A percentile compares a stretch with the other conserved stretches of the same genome.
Evolutionary conservation across 2,329 filamentous ascomycete genomes (phyloP).

Genomic region (Chaetoscypha palmicola): DNA sequence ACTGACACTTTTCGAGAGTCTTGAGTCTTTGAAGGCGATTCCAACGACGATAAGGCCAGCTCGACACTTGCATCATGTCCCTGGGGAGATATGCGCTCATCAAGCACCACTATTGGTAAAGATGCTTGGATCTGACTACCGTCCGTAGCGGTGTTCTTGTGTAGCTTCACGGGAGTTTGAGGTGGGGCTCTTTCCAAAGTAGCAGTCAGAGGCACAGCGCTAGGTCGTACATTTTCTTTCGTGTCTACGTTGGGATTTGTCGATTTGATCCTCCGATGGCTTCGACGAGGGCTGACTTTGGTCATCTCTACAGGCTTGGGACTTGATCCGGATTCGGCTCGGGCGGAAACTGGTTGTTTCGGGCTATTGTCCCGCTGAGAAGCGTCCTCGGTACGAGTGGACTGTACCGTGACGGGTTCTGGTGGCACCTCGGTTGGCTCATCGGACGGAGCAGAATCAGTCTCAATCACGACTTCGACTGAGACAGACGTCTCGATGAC

Average conservation of each 20-base stretch:
- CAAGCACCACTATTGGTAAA: conserved; percentile 18
- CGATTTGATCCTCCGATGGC: conserved; percentile 14
- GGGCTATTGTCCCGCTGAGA: background rate
- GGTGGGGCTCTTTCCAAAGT: background rate
- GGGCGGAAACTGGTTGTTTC: background rate
- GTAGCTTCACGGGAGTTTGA: conserved; percentile 5
- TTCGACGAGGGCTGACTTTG: conserved; percentile 14
- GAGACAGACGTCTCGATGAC: too few species aligned
- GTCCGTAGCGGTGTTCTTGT: conserved; percentile 2
- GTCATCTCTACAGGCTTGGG: background rate
- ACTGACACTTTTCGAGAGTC: conserved; percentile 16
- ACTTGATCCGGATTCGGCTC: conserved; percentile 3
- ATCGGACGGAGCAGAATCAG: too few species aligned
- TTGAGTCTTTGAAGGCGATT: conserved; percentile 23
- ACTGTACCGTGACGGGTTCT: too few species aligned
- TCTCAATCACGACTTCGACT: too few species aligned
- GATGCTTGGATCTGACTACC: conserved; percentile 11
- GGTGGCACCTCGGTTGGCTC: too few species aligned
- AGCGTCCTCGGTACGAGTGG: too few species aligned
- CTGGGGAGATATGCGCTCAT: conserved; percentile 18
- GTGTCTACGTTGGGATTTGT: conserved; percentile 7
- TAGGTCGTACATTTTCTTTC: conserved; percentile 11
- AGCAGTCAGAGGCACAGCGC: background rate
- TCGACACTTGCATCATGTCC: conserved; percentile 29
- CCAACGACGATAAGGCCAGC: conserved; percentile 23